phyloP scores from a whole-genome alignment of 129 eudicot species.

The Lonicera japonica region DNA sequence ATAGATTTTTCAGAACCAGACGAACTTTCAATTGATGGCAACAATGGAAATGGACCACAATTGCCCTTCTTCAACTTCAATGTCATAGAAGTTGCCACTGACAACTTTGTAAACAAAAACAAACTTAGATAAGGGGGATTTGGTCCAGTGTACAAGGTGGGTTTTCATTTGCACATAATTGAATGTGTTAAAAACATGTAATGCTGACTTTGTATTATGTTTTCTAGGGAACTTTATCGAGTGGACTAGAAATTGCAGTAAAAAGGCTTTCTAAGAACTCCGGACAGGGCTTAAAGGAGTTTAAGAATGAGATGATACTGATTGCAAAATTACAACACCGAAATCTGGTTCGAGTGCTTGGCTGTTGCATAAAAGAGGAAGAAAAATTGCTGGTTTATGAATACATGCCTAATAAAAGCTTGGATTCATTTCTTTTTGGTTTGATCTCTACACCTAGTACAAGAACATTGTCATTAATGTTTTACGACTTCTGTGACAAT shows the following conservation, averaged over 20 bases:
- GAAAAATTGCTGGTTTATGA: slow-evolving; percentile 68
- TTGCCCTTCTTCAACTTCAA: slow-evolving; percentile 36
- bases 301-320: slow-evolving; percentile 58
- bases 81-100: slow-evolving; percentile 44
- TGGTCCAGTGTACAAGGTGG: slow-evolving; percentile 82
- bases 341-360: slow-evolving; percentile 76
- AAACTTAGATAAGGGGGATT: slow-evolving; percentile 95
- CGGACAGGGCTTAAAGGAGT: slow-evolving; percentile 68
- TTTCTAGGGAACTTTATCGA: slow-evolving; percentile 54
- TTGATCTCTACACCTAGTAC: slow-evolving; percentile 4
- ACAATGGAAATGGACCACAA: slow-evolving; percentile 35
- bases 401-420: slow-evolving; percentile 75
- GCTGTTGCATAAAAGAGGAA: slow-evolving; percentile 67
- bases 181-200: background rate
- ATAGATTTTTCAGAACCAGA: slow-evolving; percentile 27
- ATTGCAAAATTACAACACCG: slow-evolving; percentile 78
- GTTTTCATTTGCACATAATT: background rate
- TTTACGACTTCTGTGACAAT: background rate
- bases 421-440: slow-evolving; percentile 80
- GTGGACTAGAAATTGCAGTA: slow-evolving; percentile 66
- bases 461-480: too few relatives aligned
- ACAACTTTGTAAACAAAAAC: slow-evolving; percentile 46
- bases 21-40: slow-evolving; percentile 29
- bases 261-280: slow-evolving; percentile 71
- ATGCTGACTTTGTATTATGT: background rate